A percentile compares a stretch with the other conserved stretches of the same genome.
Evolutionary conservation across 345 rosid genomes (phyloP).

Genomic region (Populus ilicifolia): DNA sequence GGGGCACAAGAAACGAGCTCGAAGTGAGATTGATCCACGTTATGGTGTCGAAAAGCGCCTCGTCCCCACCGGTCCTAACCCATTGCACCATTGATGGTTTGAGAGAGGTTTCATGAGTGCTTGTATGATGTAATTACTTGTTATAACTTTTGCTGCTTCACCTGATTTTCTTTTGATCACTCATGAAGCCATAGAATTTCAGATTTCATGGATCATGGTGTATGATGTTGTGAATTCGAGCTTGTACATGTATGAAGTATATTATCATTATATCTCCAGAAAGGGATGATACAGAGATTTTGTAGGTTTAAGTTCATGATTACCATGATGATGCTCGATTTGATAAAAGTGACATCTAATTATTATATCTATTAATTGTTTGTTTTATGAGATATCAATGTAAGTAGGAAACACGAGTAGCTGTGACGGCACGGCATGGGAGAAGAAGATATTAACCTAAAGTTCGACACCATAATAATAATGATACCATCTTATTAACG

Average conservation of each 20-base stretch:
- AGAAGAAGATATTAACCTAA: constrained; percentile 8
- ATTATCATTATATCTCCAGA: constrained; percentile 1
- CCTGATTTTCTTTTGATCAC: background rate
- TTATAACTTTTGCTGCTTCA: background rate
- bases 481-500: background rate
- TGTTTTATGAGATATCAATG: constrained; percentile 2
- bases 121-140: background rate
- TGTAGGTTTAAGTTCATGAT: background rate
- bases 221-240: constrained; percentile 7
- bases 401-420: constrained; percentile 27
- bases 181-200: background rate
- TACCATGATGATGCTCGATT: constrained; percentile 7
- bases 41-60: constrained; percentile 83
- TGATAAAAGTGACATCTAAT: constrained; percentile 5
- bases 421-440: constrained; percentile 37
- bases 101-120: constrained; percentile 7
- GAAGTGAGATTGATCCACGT: constrained; percentile 64
- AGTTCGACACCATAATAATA: constrained; percentile 2
- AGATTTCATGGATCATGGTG: constrained; percentile 10
- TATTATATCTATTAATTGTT: background rate
- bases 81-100: constrained; percentile 71
- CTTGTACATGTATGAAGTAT: constrained; percentile 2
- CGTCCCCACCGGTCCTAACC: constrained; percentile 90
- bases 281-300: background rate
- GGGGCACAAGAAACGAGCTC: constrained; percentile 9